Base-by-base conservation (phyloP, 371 early-diverging fungal species). In the Apophysomyces variabilis region DNA sequence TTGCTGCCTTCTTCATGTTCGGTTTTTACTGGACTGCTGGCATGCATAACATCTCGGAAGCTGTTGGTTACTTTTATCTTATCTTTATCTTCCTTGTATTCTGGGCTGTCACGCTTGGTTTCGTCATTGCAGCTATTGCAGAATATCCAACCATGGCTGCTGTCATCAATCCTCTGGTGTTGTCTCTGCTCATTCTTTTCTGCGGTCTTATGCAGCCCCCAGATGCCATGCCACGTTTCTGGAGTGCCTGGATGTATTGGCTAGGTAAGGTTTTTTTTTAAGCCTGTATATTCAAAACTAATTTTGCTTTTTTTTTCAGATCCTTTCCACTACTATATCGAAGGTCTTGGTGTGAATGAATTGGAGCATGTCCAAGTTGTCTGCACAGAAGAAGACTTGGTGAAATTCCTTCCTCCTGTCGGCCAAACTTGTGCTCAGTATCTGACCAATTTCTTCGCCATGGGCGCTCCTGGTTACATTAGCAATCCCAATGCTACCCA, bases 171-270 rank as follows among this genome's bases (percentile, higher is more conserved):
- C 89, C 92, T 6, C 76, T 90, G 56, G 72, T 89, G 46, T 76
- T 86, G 57, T 79, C 88, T 0, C 68, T 88, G 62, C 78, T 89
- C 54, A 74, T 82, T 61, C 71, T 91, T 41, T 89, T 88, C 75
- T 79, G 81, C 47, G 90, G 90, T 69, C 69, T 89, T 47, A 81
- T 89, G 65, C 84, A 89, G 46, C 80, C 87, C 3, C 71, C 75
- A 36, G 12, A 45, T 2, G 66, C 76, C 8, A 89, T 91, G 86
- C 90, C 90, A 4, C 64, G 66, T 38, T 90, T 93, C 76, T 91
- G 90, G 88, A 73, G 82, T 11, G 58, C 72, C 0, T 90, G 90
- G 89, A 84, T 93, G 79, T 90, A 90, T 69, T 86, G 84, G 80
- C 62, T 90, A 4, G 72, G 67, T 58, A 44, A 44, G 37, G 41